Evolutionary conservation across 768 basidiomycete species (phyloP).

Genomic region (Lactifluus piperatus): DNA sequence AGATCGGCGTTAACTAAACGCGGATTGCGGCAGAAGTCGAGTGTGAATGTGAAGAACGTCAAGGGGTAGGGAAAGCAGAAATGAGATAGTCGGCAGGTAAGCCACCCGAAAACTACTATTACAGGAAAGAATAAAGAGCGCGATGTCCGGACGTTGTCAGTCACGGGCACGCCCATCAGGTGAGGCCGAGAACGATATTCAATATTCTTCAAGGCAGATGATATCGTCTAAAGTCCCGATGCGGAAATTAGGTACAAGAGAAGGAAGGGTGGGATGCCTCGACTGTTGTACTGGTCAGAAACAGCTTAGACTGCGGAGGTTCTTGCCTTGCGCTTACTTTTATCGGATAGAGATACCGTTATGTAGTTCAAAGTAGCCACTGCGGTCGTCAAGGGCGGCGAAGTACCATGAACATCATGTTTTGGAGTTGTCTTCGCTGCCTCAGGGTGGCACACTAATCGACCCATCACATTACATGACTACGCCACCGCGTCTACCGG

Average conservation of each 20-base stretch:
- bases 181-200: slow-evolving; percentile 1
- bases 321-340: neutral
- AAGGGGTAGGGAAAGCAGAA: neutral
- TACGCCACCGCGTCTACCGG: neutral
- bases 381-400: neutral
- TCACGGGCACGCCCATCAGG: slow-evolving; percentile 15
- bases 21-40: neutral
- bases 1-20: slow-evolving; percentile 5
- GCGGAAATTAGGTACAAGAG: neutral
- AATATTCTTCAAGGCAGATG: neutral
- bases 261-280: neutral
- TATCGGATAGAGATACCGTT: neutral
- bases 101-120: neutral
- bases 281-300: neutral
- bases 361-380: neutral
- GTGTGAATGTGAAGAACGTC: neutral
- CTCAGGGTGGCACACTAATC: neutral
- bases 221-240: neutral
- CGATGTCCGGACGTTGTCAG: slow-evolving; percentile 3
- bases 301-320: neutral
- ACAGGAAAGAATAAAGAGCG: neutral
- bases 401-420: neutral
- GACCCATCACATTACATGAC: neutral
- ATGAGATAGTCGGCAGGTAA: slow-evolving; percentile 7
- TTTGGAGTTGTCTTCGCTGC: neutral